Evolutionary conservation across 805 yeast genomes (phyloP).

Genomic region (Naumovozyma baii): DNA sequence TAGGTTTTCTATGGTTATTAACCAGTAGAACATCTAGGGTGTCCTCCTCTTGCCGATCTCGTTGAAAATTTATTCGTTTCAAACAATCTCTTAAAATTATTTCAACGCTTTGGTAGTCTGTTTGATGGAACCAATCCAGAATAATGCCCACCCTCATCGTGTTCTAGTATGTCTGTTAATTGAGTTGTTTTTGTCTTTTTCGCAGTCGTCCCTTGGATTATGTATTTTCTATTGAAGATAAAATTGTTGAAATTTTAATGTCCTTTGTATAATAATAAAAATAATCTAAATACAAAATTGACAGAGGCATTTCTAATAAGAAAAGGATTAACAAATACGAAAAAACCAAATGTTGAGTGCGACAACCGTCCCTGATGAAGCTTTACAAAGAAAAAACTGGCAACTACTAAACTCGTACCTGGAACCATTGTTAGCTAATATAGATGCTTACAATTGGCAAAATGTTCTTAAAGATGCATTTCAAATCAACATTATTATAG

Average conservation of each 20-base stretch:
- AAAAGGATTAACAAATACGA: too few relatives aligned
- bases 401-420: slow-evolving; percentile 39
- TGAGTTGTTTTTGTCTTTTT: too few relatives aligned
- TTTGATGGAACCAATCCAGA: slow-evolving; percentile 3
- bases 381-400: slow-evolving; percentile 51
- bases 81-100: neutral
- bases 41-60: neutral
- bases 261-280: too few relatives aligned
- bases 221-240: too few relatives aligned
- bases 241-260: too few relatives aligned
- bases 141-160: slow-evolving; percentile 15
- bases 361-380: slow-evolving; percentile 21
- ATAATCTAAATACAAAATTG: too few relatives aligned
- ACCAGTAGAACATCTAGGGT: neutral
- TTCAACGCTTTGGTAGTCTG: neutral
- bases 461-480: slow-evolving; percentile 43
- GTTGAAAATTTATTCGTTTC: neutral
- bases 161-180: too few relatives aligned
- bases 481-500: slow-evolving; percentile 48
- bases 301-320: too few relatives aligned
- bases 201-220: too few relatives aligned
- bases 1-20: neutral
- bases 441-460: slow-evolving; percentile 38
- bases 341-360: too few relatives aligned
- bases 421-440: slow-evolving; percentile 15